These are phyloP conservation scores for Suhomyces wounanorum DNA, from an alignment of 1,139 yeast genomes.

Conservation along the genomic window DNA sequence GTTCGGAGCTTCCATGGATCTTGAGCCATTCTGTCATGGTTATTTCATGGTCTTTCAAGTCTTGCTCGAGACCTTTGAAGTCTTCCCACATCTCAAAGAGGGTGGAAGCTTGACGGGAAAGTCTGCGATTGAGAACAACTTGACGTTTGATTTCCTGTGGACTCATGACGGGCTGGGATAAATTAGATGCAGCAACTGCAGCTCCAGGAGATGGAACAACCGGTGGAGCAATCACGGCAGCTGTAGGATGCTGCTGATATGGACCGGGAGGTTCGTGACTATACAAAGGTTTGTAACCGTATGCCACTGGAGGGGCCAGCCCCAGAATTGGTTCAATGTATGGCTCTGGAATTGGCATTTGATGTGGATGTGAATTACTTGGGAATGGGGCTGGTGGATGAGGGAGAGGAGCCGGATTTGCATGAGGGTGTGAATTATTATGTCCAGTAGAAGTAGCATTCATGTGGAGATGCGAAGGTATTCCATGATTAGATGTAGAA, in stretches of 20 bases:
- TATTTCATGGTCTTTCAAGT: constrained; percentile 30
- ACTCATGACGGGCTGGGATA: background rate
- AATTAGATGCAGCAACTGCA: background rate
- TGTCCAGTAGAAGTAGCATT: background rate
- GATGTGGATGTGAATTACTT: constrained; percentile 1
- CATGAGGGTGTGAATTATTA: background rate
- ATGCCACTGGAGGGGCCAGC: constrained; percentile 2
- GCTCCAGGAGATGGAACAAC: background rate
- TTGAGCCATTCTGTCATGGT: constrained; percentile 40
- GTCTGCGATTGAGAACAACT: constrained; percentile 28
- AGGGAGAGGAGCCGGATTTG: background rate
- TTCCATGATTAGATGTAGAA: background rate
- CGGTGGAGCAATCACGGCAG: background rate
- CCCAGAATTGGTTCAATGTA: background rate
- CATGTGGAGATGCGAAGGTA: background rate
- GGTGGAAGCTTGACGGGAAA: constrained; percentile 36
- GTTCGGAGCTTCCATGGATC: constrained; percentile 37
- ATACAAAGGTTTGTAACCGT: background rate
- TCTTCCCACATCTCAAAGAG: constrained; percentile 45
- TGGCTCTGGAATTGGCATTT: background rate
- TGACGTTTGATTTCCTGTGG: constrained; percentile 20
- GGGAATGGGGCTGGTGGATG: background rate
- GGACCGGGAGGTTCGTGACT: background rate
- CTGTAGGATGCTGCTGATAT: background rate
- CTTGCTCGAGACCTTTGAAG: constrained; percentile 34